These are phyloP conservation scores for Polyporus arcularius DNA, from an alignment of 768 basidiomycete species.

Conservation along the genomic window DNA sequence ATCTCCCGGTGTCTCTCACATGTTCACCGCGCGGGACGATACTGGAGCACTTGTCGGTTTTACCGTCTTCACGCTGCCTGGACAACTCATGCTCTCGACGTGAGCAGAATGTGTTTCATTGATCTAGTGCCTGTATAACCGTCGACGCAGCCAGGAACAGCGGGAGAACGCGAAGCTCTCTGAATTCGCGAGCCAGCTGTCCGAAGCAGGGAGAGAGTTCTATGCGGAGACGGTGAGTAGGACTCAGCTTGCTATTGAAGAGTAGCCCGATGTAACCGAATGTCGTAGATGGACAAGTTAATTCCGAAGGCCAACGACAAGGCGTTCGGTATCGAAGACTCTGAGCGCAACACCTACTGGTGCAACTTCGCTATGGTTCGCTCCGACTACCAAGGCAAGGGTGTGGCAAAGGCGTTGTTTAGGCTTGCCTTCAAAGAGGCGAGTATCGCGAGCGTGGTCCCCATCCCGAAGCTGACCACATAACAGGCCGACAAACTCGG, in stretches of 20 bases:
- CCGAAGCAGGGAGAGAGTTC: constrained; percentile 9
- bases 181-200: constrained; percentile 7
- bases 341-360: constrained; percentile 15
- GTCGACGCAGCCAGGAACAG: constrained; percentile 7
- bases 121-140: background rate
- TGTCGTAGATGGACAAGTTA: background rate
- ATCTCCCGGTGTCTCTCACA: constrained; percentile 2
- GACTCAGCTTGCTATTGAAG: no score
- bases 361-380: constrained; percentile 18
- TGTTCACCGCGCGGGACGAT: constrained; percentile 18
- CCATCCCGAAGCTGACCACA: background rate
- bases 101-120: background rate
- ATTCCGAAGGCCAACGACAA: background rate
- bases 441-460: background rate
- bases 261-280: no score
- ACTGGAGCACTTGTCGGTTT: constrained; percentile 18
- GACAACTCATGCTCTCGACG: constrained; percentile 17
- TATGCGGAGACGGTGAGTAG: constrained; percentile 1
- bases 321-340: background rate
- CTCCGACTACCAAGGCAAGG: constrained; percentile 16
- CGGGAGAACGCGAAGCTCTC: constrained; percentile 9
- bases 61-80: constrained; percentile 12
- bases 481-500: constrained; percentile 14
- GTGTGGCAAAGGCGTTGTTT: constrained; percentile 15
- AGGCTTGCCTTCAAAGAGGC: constrained; percentile 11